phyloP scores from a whole-genome alignment of 441 rosid species.

The Eugenia klotzschiana region DNA sequence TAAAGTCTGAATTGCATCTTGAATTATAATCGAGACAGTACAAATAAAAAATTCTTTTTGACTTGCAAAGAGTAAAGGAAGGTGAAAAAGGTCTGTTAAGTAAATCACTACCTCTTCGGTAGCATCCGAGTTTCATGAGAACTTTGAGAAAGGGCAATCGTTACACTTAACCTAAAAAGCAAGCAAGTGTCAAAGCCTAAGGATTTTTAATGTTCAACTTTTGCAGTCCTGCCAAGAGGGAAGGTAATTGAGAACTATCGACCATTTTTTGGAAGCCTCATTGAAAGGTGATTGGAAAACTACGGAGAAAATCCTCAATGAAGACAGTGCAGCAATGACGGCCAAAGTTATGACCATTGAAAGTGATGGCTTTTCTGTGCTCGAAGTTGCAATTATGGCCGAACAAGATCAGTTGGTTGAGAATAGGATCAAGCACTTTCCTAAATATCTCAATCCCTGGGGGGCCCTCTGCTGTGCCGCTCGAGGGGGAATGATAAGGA shows the following conservation, averaged over 20 bases:
- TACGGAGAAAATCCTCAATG: background rate
- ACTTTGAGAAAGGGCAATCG: background rate
- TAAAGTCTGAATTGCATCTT: background rate
- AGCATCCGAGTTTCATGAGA: background rate
- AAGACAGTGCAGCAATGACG: rapidly evolving
- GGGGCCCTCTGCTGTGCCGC: background rate
- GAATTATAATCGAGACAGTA: background rate
- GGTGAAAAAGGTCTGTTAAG: background rate
- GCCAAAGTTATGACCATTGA: background rate
- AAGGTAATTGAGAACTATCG: background rate
- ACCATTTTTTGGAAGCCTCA: background rate
- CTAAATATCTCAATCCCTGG: rapidly evolving
- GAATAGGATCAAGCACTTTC: background rate
- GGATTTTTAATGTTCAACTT: background rate
- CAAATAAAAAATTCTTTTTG: background rate
- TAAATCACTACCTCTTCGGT: background rate
- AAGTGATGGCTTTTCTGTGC: background rate
- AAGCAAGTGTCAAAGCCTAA: background rate
- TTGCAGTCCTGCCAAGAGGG: background rate
- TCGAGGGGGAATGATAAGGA: background rate
- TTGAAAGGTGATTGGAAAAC: background rate
- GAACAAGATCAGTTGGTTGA: background rate
- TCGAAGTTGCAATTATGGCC: background rate
- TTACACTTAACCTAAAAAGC: background rate
- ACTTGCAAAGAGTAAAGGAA: background rate